phyloP scores from a whole-genome alignment of 1,284 basidiomycete genomes.

The Cystobasidium pallidum region DNA sequence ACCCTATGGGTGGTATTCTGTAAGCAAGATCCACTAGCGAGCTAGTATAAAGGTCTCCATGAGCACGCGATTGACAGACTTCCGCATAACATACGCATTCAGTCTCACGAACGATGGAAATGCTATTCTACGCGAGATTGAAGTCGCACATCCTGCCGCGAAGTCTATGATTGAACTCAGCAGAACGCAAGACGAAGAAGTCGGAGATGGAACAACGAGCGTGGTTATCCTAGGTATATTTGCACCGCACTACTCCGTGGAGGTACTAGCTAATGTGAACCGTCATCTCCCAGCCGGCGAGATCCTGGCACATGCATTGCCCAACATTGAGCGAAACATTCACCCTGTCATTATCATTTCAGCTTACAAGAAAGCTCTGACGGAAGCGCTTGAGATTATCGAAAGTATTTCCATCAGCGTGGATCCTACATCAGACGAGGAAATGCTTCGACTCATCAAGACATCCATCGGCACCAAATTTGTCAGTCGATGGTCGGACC shows the following conservation, averaged over 20 bases:
- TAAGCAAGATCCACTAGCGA: slow-evolving; percentile 58
- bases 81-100: slow-evolving; percentile 34
- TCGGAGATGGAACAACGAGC: slow-evolving; percentile 95
- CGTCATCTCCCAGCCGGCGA: slow-evolving; percentile 76
- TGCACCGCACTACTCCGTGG: neutral
- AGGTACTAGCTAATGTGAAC: neutral
- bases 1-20: slow-evolving; percentile 93
- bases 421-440: slow-evolving; percentile 78
- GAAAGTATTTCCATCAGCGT: slow-evolving; percentile 86
- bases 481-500: slow-evolving; percentile 90
- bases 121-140: slow-evolving; percentile 94
- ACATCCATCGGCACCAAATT: slow-evolving; percentile 99
- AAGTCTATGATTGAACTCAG: slow-evolving; percentile 99
- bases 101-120: slow-evolving; percentile 97
- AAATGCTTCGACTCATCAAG: slow-evolving; percentile 97
- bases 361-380: slow-evolving; percentile 93
- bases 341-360: slow-evolving; percentile 99
- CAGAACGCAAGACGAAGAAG: slow-evolving; percentile 97
- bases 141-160: slow-evolving; percentile 95
- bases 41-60: neutral
- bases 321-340: slow-evolving; percentile 91
- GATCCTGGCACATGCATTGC: slow-evolving; percentile 91
- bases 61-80: neutral
- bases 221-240: slow-evolving; percentile 89
- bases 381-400: slow-evolving; percentile 86